A percentile compares a stretch with the other conserved stretches of the same genome.
phyloP scores from a whole-genome alignment of 495 filamentous ascomycete species.

The Penicillium malachiteum region DNA sequence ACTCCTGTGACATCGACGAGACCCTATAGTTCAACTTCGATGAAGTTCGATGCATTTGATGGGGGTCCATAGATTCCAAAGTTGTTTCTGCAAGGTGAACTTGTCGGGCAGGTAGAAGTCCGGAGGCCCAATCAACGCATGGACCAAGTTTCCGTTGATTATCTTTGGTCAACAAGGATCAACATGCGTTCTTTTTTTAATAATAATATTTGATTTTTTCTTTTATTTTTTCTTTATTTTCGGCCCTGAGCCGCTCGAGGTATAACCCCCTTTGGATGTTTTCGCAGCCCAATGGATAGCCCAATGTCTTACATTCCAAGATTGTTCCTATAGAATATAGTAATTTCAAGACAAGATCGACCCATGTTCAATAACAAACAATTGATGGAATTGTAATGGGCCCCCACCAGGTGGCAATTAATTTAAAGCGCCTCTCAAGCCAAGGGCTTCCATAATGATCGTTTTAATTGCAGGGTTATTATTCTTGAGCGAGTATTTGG shows the following conservation, averaged over 20 bases:
- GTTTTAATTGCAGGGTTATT: slow-evolving; percentile 15
- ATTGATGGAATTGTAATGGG: not conserved
- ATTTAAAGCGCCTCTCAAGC: slow-evolving; percentile 11
- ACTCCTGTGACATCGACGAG: slow-evolving; percentile 16
- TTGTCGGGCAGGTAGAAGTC: slow-evolving; percentile 11
- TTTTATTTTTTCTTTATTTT: not conserved
- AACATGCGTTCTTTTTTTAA: not conserved
- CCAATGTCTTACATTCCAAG: slow-evolving; percentile 23
- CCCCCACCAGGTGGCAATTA: slow-evolving; percentile 4
- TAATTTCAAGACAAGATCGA: slow-evolving; percentile 4
- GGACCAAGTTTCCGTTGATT: slow-evolving; percentile 13
- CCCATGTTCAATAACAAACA: not conserved
- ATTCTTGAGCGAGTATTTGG: slow-evolving; percentile 2
- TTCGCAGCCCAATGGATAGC: slow-evolving; percentile 27
- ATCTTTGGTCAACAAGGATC: slow-evolving; percentile 11
- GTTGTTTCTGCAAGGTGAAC: not conserved
- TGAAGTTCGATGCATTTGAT: not conserved
- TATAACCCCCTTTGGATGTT: slow-evolving; percentile 2
- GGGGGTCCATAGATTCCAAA: not conserved
- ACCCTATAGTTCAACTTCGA: not conserved
- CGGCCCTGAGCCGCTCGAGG: slow-evolving; percentile 14
- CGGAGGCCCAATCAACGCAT: slow-evolving; percentile 28
- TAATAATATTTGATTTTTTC: not conserved
- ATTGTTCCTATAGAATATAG: no score
- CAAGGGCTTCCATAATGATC: slow-evolving; percentile 10